Conservation (phyloP, 352 stramenopile genomes). For the Phytophthora rubi region DNA sequence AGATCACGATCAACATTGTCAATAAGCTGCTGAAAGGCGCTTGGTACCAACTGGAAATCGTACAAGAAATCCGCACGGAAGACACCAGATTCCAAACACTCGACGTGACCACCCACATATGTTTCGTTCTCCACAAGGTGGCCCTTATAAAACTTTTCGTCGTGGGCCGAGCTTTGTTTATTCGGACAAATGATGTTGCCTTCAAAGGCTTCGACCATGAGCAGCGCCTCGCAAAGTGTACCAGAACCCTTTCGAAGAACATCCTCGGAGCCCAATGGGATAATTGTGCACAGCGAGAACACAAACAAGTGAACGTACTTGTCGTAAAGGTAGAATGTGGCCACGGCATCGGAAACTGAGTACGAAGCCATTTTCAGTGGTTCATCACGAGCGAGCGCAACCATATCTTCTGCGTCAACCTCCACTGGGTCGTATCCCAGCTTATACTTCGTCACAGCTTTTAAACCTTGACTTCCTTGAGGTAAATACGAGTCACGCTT, state of each 20-base stretch:
- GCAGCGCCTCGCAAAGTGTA: slow-evolving; percentile 98
- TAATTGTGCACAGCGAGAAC: slow-evolving; percentile 99
- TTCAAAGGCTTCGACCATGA: slow-evolving; percentile 98
- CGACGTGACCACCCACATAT: slow-evolving; percentile 99
- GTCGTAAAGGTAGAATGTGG: slow-evolving; percentile 99
- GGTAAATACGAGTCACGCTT: slow-evolving; percentile 99
- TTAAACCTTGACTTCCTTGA: slow-evolving; percentile 97
- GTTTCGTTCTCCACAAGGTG: slow-evolving; percentile 98
- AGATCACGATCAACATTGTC: slow-evolving; percentile 98
- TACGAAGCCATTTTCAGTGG: slow-evolving; percentile 99
- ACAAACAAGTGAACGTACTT: slow-evolving; percentile 99
- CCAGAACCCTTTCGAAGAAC: slow-evolving; percentile 96
- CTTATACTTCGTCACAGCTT: slow-evolving; percentile 99
- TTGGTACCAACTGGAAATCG: slow-evolving; percentile 96
- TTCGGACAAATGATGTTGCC: slow-evolving; percentile 98
- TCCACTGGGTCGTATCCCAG: slow-evolving; percentile 98
- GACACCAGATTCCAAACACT: slow-evolving; percentile 98
- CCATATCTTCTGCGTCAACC: slow-evolving; percentile 99
- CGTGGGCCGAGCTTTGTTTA: slow-evolving; percentile 92
- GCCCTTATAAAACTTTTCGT: slow-evolving; percentile 90
- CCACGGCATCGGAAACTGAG: slow-evolving; percentile 99
- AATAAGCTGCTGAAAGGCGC: slow-evolving; percentile 95
- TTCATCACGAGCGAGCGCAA: slow-evolving; percentile 93
- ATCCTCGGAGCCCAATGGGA: slow-evolving; percentile 97
- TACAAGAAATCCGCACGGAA: slow-evolving; percentile 98